Evolutionary conservation across 1,284 basidiomycete species (phyloP).

Genomic region (Xerocomus nothofagi): DNA sequence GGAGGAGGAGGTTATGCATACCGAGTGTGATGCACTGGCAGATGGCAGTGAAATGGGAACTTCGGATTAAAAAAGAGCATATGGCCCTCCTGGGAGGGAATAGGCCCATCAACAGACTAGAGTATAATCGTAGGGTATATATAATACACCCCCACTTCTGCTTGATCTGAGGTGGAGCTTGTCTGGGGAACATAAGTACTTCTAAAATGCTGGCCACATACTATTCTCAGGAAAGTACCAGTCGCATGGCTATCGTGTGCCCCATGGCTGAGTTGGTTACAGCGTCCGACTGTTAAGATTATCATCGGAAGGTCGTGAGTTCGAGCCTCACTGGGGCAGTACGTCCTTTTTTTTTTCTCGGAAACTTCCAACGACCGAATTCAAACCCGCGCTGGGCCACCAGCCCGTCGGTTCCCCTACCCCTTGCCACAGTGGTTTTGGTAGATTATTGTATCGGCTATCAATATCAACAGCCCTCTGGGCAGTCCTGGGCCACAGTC

Average conservation of each 20-base stretch:
- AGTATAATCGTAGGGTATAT: neutral
- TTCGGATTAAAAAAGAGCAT: neutral
- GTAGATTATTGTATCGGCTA: neutral
- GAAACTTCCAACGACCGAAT: neutral
- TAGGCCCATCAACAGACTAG: neutral
- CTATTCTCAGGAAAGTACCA: neutral
- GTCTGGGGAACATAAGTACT: no score
- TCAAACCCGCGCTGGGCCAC: no score
- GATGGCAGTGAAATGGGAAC: neutral
- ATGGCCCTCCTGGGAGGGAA: neutral
- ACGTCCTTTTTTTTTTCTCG: conserved; percentile 11
- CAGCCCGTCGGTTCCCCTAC: no score
- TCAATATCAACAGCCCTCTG: neutral
- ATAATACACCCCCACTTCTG: no score
- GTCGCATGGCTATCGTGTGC: conserved; percentile 35
- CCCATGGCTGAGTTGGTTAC: conserved; percentile 82
- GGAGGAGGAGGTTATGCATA: neutral
- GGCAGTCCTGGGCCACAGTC: no score
- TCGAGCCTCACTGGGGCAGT: conserved; percentile 73
- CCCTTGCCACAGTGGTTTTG: neutral
- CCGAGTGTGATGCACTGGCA: neutral
- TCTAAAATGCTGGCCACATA: neutral
- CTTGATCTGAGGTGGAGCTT: neutral
- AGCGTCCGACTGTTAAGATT: conserved; percentile 76
- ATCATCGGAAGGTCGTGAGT: conserved; percentile 72